Percentiles rank a stretch among this genome's conserved stretches.
Evolutionary conservation across 441 rosid genomes (phyloP).

Genomic region (Eruca vesicaria): DNA sequence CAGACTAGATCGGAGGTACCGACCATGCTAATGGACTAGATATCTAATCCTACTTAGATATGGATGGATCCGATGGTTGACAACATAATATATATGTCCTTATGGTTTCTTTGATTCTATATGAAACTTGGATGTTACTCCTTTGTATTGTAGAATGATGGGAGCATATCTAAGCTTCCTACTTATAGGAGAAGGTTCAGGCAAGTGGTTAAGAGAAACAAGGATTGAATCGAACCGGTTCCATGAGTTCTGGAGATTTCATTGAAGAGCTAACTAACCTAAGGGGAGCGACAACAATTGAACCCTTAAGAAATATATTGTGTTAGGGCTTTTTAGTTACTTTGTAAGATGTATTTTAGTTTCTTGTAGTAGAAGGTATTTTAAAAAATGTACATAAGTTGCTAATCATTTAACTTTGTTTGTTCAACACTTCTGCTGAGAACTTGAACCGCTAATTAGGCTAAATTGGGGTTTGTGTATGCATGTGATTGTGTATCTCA

Average conservation of each 20-base stretch:
- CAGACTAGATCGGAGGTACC: constrained; percentile 28
- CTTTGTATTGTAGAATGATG: constrained; percentile 53
- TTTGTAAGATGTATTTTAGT: background rate
- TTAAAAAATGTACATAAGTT: background rate
- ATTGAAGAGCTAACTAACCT: constrained; percentile 38
- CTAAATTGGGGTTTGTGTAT: background rate
- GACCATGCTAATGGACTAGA: background rate
- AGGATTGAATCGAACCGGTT: constrained; percentile 31
- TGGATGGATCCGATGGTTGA: no score
- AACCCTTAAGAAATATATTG: background rate
- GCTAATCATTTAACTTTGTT: background rate
- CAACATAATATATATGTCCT: background rate
- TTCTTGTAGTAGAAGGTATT: background rate
- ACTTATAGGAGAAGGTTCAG: constrained; percentile 70
- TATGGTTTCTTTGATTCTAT: background rate
- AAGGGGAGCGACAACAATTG: background rate
- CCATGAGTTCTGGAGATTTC: constrained; percentile 42
- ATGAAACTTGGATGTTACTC: background rate
- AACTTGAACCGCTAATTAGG: background rate
- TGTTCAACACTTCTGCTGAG: background rate
- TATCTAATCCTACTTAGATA: no score
- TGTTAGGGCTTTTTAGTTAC: background rate
- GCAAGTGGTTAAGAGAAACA: constrained; percentile 64
- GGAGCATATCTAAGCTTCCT: constrained; percentile 70
- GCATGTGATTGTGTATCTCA: background rate